phyloP scores from a whole-genome alignment of 1,284 basidiomycete genomes.

The Pseudozyma flocculosa region DNA sequence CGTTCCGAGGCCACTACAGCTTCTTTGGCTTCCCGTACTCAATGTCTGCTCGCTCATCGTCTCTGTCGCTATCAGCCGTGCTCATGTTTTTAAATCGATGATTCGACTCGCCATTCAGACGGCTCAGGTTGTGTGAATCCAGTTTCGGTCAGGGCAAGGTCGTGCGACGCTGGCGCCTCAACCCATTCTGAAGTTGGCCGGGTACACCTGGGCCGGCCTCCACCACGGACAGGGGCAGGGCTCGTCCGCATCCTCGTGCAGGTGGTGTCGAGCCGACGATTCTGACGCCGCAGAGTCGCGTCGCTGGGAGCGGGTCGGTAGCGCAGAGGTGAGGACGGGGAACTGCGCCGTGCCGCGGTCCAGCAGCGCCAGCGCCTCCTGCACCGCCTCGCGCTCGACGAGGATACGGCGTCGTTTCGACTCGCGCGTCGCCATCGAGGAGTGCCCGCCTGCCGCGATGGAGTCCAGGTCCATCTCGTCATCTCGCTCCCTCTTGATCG shows the following conservation, averaged over 20 bases:
- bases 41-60: too few relatives aligned
- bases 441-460: too few relatives aligned
- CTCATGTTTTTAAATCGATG: too few relatives aligned
- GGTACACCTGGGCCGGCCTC: too few relatives aligned
- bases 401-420: slow-evolving; percentile 36
- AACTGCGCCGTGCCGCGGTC: slow-evolving; percentile 27
- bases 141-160: too few relatives aligned
- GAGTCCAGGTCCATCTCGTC: neutral
- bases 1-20: too few relatives aligned
- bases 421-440: neutral
- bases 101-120: too few relatives aligned
- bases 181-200: too few relatives aligned
- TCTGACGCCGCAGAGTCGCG: neutral
- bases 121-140: too few relatives aligned
- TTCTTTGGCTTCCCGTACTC: too few relatives aligned
- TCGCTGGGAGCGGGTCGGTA: neutral
- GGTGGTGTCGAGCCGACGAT: neutral
- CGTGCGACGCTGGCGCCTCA: too few relatives aligned
- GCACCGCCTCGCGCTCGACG: slow-evolving; percentile 41
- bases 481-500: slow-evolving; percentile 8
- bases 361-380: slow-evolving; percentile 42
- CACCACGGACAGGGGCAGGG: slow-evolving; percentile 1
- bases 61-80: too few relatives aligned
- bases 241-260: neutral
- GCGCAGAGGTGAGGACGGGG: neutral